Evolutionary conservation across 148 eudicot species (phyloP).

Genomic region (Rhododendron ovatum): DNA sequence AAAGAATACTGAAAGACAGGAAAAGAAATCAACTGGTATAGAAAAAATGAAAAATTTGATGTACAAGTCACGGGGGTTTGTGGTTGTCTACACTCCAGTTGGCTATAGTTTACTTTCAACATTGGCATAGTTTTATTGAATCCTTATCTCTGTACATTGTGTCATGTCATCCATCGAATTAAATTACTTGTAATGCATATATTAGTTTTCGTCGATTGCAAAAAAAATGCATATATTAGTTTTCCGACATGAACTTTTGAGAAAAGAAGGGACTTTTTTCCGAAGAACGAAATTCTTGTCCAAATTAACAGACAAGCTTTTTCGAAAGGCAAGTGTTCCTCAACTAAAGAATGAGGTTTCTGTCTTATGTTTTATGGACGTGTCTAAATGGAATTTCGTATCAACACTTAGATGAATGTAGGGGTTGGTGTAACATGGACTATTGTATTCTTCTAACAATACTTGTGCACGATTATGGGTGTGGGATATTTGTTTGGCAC

Average conservation of each 20-base stretch:
- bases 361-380: neutral
- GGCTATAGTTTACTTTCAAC: neutral
- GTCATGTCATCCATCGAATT: neutral
- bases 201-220: too few relatives aligned
- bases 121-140: neutral
- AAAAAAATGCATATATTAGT: neutral
- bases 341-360: neutral
- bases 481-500: neutral
- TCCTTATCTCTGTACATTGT: neutral
- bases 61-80: neutral
- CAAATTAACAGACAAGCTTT: neutral
- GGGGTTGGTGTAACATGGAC: neutral
- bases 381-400: neutral
- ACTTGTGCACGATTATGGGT: neutral
- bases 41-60: neutral
- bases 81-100: neutral
- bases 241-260: neutral
- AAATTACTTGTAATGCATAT: neutral
- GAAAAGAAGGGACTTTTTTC: neutral
- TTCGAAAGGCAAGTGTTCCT: neutral
- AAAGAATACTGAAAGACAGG: neutral
- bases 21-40: neutral
- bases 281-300: neutral
- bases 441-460: neutral
- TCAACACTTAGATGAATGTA: neutral